Percentiles rank a stretch among this genome's conserved stretches.
phyloP scores from a whole-genome alignment of 2,329 filamentous ascomycete genomes.

The Xylaria sp. region DNA sequence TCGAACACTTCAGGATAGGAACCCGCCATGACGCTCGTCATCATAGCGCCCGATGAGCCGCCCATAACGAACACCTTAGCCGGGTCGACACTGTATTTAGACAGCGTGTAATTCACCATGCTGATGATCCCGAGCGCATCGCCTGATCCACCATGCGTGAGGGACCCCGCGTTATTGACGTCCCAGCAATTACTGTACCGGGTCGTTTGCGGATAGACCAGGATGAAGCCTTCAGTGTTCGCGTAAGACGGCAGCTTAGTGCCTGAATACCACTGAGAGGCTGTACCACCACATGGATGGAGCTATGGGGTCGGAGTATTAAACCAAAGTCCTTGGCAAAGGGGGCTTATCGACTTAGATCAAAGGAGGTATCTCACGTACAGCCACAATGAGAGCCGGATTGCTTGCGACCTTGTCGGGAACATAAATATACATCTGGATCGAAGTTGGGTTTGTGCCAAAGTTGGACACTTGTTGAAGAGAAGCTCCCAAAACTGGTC shows the following conservation, averaged over 20 bases:
- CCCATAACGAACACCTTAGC: constrained; percentile 30
- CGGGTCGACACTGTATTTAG: constrained; percentile 16
- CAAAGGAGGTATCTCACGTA: constrained; percentile 13
- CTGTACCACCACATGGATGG: constrained; percentile 35
- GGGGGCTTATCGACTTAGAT: no score
- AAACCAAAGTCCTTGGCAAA: not conserved
- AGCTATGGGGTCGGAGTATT: constrained; percentile 17
- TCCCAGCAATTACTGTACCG: constrained; percentile 43
- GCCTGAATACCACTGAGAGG: constrained; percentile 30
- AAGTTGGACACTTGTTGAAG: constrained; percentile 53
- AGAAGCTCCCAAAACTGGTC: constrained; percentile 27
- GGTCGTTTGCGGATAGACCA: constrained; percentile 47
- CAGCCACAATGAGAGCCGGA: constrained; percentile 43
- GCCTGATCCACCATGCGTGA: constrained; percentile 40
- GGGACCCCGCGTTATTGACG: constrained; percentile 37
- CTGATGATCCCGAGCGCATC: constrained; percentile 39
- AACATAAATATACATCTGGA: constrained; percentile 59
- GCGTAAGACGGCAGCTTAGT: constrained; percentile 35
- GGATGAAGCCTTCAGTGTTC: constrained; percentile 53
- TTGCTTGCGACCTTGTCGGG: constrained; percentile 52
- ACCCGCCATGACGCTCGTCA: constrained; percentile 40
- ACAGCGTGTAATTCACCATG: constrained; percentile 40
- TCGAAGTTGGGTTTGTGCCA: constrained; percentile 56
- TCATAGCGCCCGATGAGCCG: constrained; percentile 39
- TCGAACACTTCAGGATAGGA: constrained; percentile 40